These are phyloP conservation scores for Cadophora luteo-olivacea DNA, from an alignment of 2,329 filamentous ascomycete species.

Conservation along the genomic window DNA sequence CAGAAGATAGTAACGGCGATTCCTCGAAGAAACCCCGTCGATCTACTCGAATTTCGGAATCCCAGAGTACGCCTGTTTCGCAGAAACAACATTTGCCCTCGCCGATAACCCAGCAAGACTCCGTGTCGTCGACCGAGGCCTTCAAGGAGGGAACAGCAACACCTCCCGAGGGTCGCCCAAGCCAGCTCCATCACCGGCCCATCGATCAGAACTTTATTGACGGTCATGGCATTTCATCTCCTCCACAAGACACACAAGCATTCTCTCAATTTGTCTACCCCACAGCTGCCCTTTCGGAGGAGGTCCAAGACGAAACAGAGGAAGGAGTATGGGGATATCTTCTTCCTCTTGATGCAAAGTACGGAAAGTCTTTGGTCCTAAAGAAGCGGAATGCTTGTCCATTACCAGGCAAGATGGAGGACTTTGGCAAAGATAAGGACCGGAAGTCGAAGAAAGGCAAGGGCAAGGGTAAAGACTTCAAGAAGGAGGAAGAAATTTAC, in stretches of 20 bases:
- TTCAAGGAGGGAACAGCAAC: slow-evolving; percentile 76
- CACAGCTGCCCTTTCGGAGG: slow-evolving; percentile 74
- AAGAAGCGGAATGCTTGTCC: slow-evolving; percentile 77
- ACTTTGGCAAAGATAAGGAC: slow-evolving; percentile 48
- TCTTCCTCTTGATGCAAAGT: slow-evolving; percentile 76
- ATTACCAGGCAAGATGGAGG: slow-evolving; percentile 55
- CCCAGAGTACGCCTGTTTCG: slow-evolving; percentile 63
- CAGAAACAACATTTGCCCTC: slow-evolving; percentile 78
- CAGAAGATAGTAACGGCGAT: slow-evolving; percentile 36
- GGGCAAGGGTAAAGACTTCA: slow-evolving; percentile 53
- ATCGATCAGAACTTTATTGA: slow-evolving; percentile 47
- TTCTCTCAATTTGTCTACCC: slow-evolving; percentile 83
- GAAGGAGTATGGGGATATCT: slow-evolving; percentile 93
- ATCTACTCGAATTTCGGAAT: slow-evolving; percentile 70
- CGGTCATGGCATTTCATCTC: slow-evolving; percentile 53
- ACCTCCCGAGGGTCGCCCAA: slow-evolving; percentile 66
- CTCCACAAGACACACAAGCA: slow-evolving; percentile 78
- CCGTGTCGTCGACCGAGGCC: slow-evolving; percentile 61
- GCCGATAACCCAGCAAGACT: slow-evolving; percentile 75
- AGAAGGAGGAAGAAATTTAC: slow-evolving; percentile 64
- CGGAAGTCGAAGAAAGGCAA: slow-evolving; percentile 52
- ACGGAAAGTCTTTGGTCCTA: slow-evolving; percentile 75
- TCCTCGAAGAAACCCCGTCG: slow-evolving; percentile 82
- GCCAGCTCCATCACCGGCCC: slow-evolving; percentile 54
- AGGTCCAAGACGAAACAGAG: slow-evolving; percentile 80